phyloP scores from a whole-genome alignment of 331 rosid species.

The Spiraea crenata region DNA sequence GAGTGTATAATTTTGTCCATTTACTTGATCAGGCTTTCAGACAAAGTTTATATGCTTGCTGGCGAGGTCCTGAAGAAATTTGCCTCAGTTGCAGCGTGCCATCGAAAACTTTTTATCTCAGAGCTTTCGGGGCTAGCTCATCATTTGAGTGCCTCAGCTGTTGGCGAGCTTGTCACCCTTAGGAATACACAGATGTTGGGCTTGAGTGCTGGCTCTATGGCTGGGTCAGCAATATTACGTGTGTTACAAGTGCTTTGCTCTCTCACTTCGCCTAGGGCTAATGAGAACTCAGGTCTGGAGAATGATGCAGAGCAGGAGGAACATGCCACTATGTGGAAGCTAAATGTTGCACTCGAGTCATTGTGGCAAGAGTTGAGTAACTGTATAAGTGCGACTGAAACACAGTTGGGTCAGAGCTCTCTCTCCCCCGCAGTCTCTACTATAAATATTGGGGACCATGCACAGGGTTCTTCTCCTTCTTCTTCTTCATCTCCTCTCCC shows the following conservation, averaged over 20 bases:
- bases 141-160: constrained; percentile 87
- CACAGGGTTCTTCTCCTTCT: constrained; percentile 55
- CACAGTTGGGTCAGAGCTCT: constrained; percentile 77
- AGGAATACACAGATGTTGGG: constrained; percentile 92
- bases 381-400: constrained; percentile 91
- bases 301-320: constrained; percentile 68
- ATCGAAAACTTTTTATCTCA: constrained; percentile 66
- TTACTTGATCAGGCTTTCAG: constrained; percentile 74
- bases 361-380: constrained; percentile 95
- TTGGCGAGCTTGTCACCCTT: constrained; percentile 80
- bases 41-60: constrained; percentile 81
- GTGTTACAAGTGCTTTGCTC: constrained; percentile 89
- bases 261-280: constrained; percentile 47
- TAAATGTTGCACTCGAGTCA: constrained; percentile 84
- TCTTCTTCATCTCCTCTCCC: constrained; percentile 94
- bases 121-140: constrained; percentile 82
- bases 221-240: constrained; percentile 94
- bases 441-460: constrained; percentile 62
- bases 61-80: constrained; percentile 87
- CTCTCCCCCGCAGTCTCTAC: constrained; percentile 47
- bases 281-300: constrained; percentile 46
- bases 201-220: constrained; percentile 96
- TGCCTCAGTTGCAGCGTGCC: constrained; percentile 71
- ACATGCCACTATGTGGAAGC: constrained; percentile 75
- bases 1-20: constrained; percentile 35